A percentile compares a stretch with the other conserved stretches of the same genome.
Evolutionary conservation across 2,329 filamentous ascomycete genomes (phyloP).

Genomic region (Talaromyces sp.): DNA sequence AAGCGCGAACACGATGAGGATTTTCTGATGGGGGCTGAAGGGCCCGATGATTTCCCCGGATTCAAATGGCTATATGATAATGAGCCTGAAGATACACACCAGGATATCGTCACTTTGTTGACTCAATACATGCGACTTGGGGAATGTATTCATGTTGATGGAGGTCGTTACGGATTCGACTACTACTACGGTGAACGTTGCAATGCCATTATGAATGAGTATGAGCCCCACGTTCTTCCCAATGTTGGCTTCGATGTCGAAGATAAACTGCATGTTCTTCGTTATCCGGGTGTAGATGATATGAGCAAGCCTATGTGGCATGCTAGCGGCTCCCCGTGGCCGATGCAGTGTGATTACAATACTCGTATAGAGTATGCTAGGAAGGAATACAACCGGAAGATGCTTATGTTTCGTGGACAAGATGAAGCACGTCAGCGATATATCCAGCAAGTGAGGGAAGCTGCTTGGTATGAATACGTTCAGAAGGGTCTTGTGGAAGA

Average conservation of each 20-base stretch:
- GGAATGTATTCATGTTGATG: neutral
- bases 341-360: neutral
- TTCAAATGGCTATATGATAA: neutral
- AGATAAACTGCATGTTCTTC: neutral
- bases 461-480: neutral
- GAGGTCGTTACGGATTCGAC: neutral
- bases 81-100: neutral
- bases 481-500: neutral
- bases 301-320: slow-evolving; percentile 4
- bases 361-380: neutral
- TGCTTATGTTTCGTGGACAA: slow-evolving; percentile 4
- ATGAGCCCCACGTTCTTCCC: slow-evolving; percentile 9
- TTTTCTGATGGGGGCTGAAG: neutral
- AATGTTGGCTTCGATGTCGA: neutral
- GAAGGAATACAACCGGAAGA: slow-evolving; percentile 7
- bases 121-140: neutral
- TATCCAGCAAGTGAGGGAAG: neutral
- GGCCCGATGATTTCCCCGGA: neutral
- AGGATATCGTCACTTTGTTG: neutral
- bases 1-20: neutral
- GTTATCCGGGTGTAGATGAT: neutral
- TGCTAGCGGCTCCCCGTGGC: neutral
- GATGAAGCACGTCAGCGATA: slow-evolving; percentile 7
- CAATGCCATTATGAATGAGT: slow-evolving; percentile 7
- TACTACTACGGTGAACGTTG: neutral